A percentile compares a stretch with the other conserved stretches of the same genome.
phyloP scores from a whole-genome alignment of 2,329 filamentous ascomycete genomes.

The Aspergillus vadensis region DNA sequence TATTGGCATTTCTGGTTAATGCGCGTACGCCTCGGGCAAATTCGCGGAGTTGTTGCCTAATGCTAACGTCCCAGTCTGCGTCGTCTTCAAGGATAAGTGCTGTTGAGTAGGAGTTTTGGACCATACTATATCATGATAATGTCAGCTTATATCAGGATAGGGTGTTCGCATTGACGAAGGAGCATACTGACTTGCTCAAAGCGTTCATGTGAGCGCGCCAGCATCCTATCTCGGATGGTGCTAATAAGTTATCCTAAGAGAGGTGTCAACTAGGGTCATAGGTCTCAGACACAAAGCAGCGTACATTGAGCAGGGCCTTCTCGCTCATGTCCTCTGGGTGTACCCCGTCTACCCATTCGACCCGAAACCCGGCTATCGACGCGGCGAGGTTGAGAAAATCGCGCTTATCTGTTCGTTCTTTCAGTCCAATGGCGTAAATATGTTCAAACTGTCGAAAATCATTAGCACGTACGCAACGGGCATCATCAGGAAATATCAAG shows the following conservation, averaged over 20 bases:
- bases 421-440: conserved; percentile 51
- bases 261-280: not conserved
- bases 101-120: conserved; percentile 49
- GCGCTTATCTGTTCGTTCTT: conserved; percentile 52
- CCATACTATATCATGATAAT: conserved; percentile 33
- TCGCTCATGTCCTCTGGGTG: conserved; percentile 43
- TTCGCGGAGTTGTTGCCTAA: conserved; percentile 52
- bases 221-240: conserved; percentile 36
- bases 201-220: conserved; percentile 47
- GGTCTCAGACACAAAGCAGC: not conserved
- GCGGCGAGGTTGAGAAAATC: conserved; percentile 51
- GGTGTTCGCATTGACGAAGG: not conserved
- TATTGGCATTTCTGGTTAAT: conserved; percentile 31
- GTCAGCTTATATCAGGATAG: not conserved
- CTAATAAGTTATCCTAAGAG: not conserved
- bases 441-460: conserved; percentile 43
- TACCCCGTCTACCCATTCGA: conserved; percentile 51
- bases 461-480: not conserved
- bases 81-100: conserved; percentile 61
- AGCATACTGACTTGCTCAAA: conserved; percentile 27
- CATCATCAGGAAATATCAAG: not conserved
- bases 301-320: conserved; percentile 46
- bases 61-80: conserved; percentile 58
- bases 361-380: conserved; percentile 45
- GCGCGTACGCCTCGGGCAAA: conserved; percentile 36